Base-by-base conservation (phyloP, 2,329 filamentous ascomycete genomes). In the Metarhizium anisopliae region DNA sequence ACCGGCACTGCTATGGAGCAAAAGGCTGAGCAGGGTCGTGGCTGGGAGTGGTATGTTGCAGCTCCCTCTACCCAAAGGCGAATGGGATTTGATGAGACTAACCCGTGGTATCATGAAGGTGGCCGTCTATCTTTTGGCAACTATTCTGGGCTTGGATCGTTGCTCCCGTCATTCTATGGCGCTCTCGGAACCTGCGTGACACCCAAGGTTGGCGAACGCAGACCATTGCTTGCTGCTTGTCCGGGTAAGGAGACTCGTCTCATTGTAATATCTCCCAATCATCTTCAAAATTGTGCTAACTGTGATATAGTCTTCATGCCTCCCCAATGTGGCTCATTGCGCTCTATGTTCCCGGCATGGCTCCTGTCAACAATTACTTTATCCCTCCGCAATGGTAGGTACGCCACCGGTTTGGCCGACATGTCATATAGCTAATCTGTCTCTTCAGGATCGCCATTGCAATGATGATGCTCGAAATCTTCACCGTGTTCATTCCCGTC, bases 301-400 rank as follows among this genome's bases (percentile, higher is more conserved):
- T 14, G 45, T 49, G 13, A 30, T 18, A 10, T 36, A 84, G 81
- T 55, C 75, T 88, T 20, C 83, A 80, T 55, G 84, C 83, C 25
- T 81, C 83, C 8, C 85, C 85, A 0, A 77, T 88, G 71, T 88
- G 84, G 84, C 76, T 88, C 42, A 68, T 84, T 29, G 84, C 81
- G 55, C 70, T 83, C 14, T 76, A 80, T 56, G 73, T 74, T 3
- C 76, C 80, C 6, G 72, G 60, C 8, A 79, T 85, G 72, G 71
- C 67, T 2, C 63, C 69, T 0, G 68, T 85, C 54, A 84, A 85
- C 65, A 63, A 68, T 13, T 78, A 77, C 64, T 84, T 76, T 60
- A 71, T 83, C 14, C 82, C 84, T 52, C 80, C 83, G 2, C 78
- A 84, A 66, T 87, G 84, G 83, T 83, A 68, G 66, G 78, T 66